Conservation (phyloP, 1,284 basidiomycete species). For the Marasmius tenuissimus region DNA sequence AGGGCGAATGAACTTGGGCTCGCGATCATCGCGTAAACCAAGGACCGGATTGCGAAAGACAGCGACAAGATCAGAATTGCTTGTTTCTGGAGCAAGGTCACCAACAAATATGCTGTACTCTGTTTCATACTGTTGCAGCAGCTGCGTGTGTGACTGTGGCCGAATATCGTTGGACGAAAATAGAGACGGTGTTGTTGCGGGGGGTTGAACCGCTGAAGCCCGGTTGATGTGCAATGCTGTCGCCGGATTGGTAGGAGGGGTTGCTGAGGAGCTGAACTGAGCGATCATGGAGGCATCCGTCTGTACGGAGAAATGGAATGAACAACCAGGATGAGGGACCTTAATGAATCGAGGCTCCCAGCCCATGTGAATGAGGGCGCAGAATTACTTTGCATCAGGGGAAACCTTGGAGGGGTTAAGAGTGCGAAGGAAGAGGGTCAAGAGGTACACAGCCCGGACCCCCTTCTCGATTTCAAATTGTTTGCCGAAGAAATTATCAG, state of each 20-base stretch:
- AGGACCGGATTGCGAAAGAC: slow-evolving; percentile 84
- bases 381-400: slow-evolving; percentile 71
- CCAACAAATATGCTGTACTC: slow-evolving; percentile 93
- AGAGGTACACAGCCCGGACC: not conserved
- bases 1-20: slow-evolving; percentile 81
- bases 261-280: slow-evolving; percentile 56
- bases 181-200: slow-evolving; percentile 37
- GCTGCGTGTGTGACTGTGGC: slow-evolving; percentile 34
- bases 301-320: slow-evolving; percentile 79
- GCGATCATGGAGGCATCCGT: slow-evolving; percentile 72
- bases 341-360: slow-evolving; percentile 75
- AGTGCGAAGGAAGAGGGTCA: not conserved
- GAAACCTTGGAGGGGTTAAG: not conserved
- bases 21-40: slow-evolving; percentile 75
- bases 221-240: slow-evolving; percentile 78
- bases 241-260: slow-evolving; percentile 63
- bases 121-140: slow-evolving; percentile 60
- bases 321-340: slow-evolving; percentile 71
- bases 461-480: no score
- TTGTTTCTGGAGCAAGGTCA: slow-evolving; percentile 86
- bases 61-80: slow-evolving; percentile 85
- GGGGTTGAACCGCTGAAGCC: slow-evolving; percentile 64
- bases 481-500: no score
- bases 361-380: slow-evolving; percentile 59
- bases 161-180: slow-evolving; percentile 29